phyloP scores from a whole-genome alignment of 495 filamentous ascomycete genomes.

The Entonaema liquescens region DNA sequence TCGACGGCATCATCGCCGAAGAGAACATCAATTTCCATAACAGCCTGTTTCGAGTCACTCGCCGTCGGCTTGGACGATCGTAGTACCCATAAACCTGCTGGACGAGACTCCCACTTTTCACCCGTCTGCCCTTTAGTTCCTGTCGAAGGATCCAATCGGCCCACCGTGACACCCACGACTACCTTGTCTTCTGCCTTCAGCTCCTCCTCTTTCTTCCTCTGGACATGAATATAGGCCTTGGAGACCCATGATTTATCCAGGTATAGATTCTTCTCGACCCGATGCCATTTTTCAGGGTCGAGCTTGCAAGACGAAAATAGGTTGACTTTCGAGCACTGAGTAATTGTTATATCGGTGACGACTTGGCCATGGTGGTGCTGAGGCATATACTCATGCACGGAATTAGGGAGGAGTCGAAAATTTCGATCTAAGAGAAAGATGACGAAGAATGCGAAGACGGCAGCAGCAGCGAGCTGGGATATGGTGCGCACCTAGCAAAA shows the following conservation, averaged over 20 bases:
- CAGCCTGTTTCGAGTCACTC: constrained; percentile 76
- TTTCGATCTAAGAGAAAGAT: constrained; percentile 82
- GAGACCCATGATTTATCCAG: constrained; percentile 75
- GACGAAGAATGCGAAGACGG: constrained; percentile 70
- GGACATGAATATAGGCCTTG: constrained; percentile 83
- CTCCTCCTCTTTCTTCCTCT: constrained; percentile 89
- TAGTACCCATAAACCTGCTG: constrained; percentile 87
- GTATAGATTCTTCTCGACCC: constrained; percentile 92
- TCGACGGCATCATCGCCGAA: constrained; percentile 96
- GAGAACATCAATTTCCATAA: constrained; percentile 88
- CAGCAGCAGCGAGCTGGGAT: constrained; percentile 77
- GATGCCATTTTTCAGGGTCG: constrained; percentile 78
- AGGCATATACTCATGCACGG: constrained; percentile 83
- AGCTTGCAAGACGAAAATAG: constrained; percentile 81
- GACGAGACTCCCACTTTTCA: constrained; percentile 83
- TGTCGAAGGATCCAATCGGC: constrained; percentile 73
- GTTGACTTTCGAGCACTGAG: constrained; percentile 77
- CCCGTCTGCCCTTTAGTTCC: constrained; percentile 63
- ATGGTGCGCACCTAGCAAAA: constrained; percentile 76
- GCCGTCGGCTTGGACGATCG: constrained; percentile 77
- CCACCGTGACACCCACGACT: constrained; percentile 83
- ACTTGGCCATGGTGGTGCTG: constrained; percentile 81
- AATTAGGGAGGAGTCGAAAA: constrained; percentile 81
- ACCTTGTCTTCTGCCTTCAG: constrained; percentile 77
- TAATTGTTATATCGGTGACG: constrained; percentile 90